Evolutionary conservation across 306 rosid species (phyloP), one percentile per base, ranked within the genome.

Genomic region (Cyamopsis tetragonoloba): DNA sequence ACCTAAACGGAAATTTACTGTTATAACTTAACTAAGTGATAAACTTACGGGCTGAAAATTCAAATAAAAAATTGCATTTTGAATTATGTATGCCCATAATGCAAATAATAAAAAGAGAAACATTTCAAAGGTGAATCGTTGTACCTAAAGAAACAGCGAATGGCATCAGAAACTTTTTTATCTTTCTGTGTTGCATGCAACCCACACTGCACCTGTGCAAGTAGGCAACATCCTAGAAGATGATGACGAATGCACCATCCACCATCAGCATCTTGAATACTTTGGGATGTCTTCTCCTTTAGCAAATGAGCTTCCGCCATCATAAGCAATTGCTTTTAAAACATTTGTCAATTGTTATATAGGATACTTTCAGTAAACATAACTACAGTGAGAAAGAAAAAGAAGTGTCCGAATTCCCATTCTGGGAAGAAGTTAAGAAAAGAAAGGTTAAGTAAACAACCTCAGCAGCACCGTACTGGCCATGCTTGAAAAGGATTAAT

Each of bases 131-230:
- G 57, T 6, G 27, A 54, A 43, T 38, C 54, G 30, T 26, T 26
- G 64, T 82, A 93, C 97, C 98, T 88, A 82, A 88, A 93, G 87
- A 93, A 93, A 83, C 98, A 86, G 39, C 88, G 56, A 61, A 85
- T 75, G 81, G 98, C 97, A 80, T 89, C 97, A 58, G 71, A 68
- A 62, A 88, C 75, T 68, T 88, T 93, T 77, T 83, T 81, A 72
- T 93, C 96, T 80, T 88, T 89, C 80, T 70, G 74, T 39, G 77
- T 67, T 66, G 81, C 88, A 75, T 77, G 87, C 81, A 82, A 83
- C 74, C 85, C 86, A 75, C 79, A 80, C 66, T 77, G 93, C 72
- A 92, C 87, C 75, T 89, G 96, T 65, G 95, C 88, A 43, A 93
- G 96, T 59, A 84, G 86, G 79, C 96, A 86, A 63, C 96, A 89